Conservation (phyloP, 1,139 yeast species). For the Scheffersomyces stambukii region DNA sequence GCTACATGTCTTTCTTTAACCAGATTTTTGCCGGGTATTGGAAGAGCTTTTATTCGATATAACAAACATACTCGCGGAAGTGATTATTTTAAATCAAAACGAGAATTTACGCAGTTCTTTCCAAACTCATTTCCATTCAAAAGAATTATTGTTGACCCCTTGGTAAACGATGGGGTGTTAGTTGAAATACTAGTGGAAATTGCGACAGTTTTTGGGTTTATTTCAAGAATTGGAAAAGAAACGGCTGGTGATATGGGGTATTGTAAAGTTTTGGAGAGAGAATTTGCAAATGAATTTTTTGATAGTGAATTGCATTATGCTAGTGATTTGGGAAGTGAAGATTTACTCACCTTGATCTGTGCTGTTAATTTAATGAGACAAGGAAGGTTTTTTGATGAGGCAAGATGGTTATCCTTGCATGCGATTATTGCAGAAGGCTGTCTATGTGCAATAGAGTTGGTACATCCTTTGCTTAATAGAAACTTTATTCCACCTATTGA, state of each 20-base stretch:
- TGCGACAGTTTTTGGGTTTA: slow-evolving; percentile 52
- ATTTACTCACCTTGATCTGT: slow-evolving; percentile 44
- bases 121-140: slow-evolving; percentile 66
- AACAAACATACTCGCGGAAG: slow-evolving; percentile 51
- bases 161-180: slow-evolving; percentile 64
- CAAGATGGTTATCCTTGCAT: slow-evolving; percentile 66
- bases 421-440: slow-evolving; percentile 60
- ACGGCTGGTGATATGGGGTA: slow-evolving; percentile 47
- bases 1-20: slow-evolving; percentile 43
- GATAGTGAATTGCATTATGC: slow-evolving; percentile 31
- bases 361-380: slow-evolving; percentile 57
- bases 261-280: slow-evolving; percentile 21
- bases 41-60: slow-evolving; percentile 49
- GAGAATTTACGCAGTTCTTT: slow-evolving; percentile 64
- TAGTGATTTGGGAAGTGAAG: slow-evolving; percentile 34
- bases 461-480: slow-evolving; percentile 50
- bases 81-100: slow-evolving; percentile 52
- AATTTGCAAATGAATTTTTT: slow-evolving; percentile 30
- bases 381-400: slow-evolving; percentile 60
- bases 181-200: slow-evolving; percentile 74
- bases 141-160: slow-evolving; percentile 67
- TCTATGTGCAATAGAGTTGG: slow-evolving; percentile 52
- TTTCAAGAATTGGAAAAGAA: slow-evolving; percentile 49
- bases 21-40: slow-evolving; percentile 50
- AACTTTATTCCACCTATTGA: slow-evolving; percentile 55